A percentile compares a stretch with the other conserved stretches of the same genome.
Conservation (phyloP, 371 early-diverging fungal species). For the Actinomortierella wolfii region DNA sequence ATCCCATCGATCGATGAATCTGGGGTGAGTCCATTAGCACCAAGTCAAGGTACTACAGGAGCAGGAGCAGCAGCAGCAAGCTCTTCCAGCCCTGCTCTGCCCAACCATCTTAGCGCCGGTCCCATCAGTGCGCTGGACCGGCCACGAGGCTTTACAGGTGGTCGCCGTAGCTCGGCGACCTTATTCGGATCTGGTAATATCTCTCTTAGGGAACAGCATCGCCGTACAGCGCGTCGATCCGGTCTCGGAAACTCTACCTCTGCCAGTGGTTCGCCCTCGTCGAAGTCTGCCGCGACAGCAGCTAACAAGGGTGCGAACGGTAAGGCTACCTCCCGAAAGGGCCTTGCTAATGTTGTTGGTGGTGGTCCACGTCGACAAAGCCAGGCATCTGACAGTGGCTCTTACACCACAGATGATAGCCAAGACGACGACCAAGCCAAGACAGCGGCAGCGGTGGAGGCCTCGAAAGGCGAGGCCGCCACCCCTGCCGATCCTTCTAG, state of each 20-base stretch:
- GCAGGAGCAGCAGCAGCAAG: too few relatives aligned
- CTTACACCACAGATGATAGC: constrained; percentile 45
- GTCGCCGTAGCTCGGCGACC: constrained; percentile 30
- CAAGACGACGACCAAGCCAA: constrained; percentile 2
- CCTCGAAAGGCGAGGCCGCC: too few relatives aligned
- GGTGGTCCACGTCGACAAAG: background rate
- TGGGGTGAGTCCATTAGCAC: too few relatives aligned
- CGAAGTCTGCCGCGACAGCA: background rate
- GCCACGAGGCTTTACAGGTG: constrained; percentile 18
- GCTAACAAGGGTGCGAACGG: constrained; percentile 16
- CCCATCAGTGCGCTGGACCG: background rate
- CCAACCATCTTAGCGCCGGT: too few relatives aligned
- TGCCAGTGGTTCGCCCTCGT: constrained; percentile 1
- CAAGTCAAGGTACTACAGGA: too few relatives aligned
- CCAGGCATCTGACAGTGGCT: constrained; percentile 30
- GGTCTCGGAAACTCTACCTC: constrained; percentile 1
- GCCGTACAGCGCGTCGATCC: constrained; percentile 11
- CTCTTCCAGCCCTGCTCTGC: too few relatives aligned
- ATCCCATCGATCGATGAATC: background rate
- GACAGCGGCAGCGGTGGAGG: background rate
- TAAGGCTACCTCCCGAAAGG: constrained; percentile 7
- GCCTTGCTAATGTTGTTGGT: background rate
- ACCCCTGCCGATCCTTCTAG: too few relatives aligned
- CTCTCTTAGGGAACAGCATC: constrained; percentile 32
- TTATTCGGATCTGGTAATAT: constrained; percentile 15